Conservation (phyloP, 1,284 basidiomycete genomes). For the Microbotryum saponariae region DNA sequence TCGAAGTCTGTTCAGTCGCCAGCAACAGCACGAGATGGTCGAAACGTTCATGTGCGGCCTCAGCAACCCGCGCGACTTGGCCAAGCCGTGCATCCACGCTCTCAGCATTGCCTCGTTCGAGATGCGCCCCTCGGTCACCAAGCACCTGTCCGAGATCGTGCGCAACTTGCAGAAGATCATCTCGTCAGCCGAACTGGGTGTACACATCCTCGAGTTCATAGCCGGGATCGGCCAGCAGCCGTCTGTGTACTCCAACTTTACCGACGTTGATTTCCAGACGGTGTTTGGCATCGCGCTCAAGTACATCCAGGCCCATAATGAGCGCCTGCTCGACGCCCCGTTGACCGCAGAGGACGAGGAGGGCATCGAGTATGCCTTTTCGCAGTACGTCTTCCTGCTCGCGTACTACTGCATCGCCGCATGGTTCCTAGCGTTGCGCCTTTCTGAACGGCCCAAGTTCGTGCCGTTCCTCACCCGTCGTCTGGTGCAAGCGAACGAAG, state of each 20-base stretch:
- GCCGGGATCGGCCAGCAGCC: constrained; percentile 75
- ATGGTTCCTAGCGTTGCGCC: constrained; percentile 87
- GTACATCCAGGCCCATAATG: constrained; percentile 85
- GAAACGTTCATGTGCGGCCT: constrained; percentile 78
- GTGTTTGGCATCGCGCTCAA: constrained; percentile 92
- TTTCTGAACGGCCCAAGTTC: constrained; percentile 74
- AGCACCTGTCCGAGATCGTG: constrained; percentile 70
- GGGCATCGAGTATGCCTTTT: constrained; percentile 67
- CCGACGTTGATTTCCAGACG: constrained; percentile 82
- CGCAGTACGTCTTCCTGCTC: constrained; percentile 88
- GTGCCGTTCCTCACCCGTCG: constrained; percentile 81
- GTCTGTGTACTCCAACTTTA: constrained; percentile 81
- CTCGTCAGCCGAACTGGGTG: constrained; percentile 85
- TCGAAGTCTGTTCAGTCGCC: constrained; percentile 62
- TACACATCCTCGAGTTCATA: constrained; percentile 91
- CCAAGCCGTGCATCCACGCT: constrained; percentile 86
- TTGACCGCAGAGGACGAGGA: constrained; percentile 45
- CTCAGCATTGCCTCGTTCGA: constrained; percentile 85
- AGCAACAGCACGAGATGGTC: constrained; percentile 61
- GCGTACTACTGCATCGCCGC: constrained; percentile 89
- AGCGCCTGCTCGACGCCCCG: constrained; percentile 35
- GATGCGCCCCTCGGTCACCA: constrained; percentile 73
- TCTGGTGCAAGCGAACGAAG: constrained; percentile 79
- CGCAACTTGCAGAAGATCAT: constrained; percentile 89
- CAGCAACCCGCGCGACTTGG: constrained; percentile 65